Evolutionary conservation across 306 rosid species (phyloP), one percentile per base, ranked within the genome.

Genomic region (Casuarina glauca): DNA sequence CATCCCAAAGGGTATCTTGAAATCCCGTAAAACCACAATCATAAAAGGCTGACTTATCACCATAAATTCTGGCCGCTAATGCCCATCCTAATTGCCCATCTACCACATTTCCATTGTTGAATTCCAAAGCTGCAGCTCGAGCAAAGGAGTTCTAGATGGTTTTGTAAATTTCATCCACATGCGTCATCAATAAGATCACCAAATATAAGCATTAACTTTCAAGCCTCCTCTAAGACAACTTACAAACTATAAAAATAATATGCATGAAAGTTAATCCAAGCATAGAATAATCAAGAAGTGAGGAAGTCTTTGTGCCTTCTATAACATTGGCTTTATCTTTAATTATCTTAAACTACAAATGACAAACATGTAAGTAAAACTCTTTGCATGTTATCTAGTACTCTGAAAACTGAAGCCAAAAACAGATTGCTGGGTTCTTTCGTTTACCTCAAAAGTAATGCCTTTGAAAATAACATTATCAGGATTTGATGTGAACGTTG

Each of bases 1-100:
- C 90, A 53, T 84, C 90, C 87, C 87, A 88, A 1, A 88, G 51
- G 0, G 90, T 88, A 45, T 88, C 92, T 82, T 88, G 92, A 75
- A 53, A 55, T 7, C 85, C 84, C 26, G 71, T 0, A 74, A 87
- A 87, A 2, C 82, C 77, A 58, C 91, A 87, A 0, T 70, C 74
- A 42, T n/a, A 75, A 68, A 87, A 87, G 0, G 82, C 80, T 2
- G 88, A 85, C 72, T 80, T 82, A 73, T 85, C 84, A 1, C 90
- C 90, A 42, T 79, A 85, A n/a, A 85, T 75, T 73, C 82, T 80
- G 42, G 91, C 87, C 12, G 91, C 83, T 19, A 87, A 0, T 13
- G 88, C 91, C 32, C 70, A 85, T 20, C 11, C 26, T 4, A 57
- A 2, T 9, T 5, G 46, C 11, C 3, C 3, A 6, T 5, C 55